These are phyloP conservation scores for Eucalyptus marginata DNA, from an alignment of 345 rosid genomes.

Conservation along the genomic window DNA sequence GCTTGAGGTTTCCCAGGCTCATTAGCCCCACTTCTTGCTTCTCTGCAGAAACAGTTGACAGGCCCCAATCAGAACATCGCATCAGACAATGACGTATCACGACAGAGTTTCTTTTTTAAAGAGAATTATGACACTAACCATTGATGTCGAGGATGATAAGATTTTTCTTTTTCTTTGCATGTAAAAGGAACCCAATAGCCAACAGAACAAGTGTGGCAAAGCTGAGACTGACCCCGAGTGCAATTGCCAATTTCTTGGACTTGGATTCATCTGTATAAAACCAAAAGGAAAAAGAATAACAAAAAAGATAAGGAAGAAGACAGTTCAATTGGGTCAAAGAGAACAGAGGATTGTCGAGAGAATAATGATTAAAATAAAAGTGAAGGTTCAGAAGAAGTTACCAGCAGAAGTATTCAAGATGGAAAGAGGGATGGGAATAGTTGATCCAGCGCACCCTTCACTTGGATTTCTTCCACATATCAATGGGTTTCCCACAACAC, in stretches of 20 bases:
- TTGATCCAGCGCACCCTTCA: slow-evolving; percentile 56
- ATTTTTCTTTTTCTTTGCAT: slow-evolving; percentile 28
- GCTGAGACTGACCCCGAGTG: slow-evolving; percentile 60
- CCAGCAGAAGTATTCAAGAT: slow-evolving; percentile 47
- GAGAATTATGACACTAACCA: slow-evolving; percentile 23
- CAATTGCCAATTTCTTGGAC: slow-evolving; percentile 54
- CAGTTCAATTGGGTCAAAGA: not conserved
- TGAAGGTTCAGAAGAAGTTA: not conserved
- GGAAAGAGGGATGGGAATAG: slow-evolving; percentile 33
- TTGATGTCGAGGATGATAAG: slow-evolving; percentile 25
- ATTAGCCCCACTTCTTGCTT: slow-evolving; percentile 56
- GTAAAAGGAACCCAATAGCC: slow-evolving; percentile 41
- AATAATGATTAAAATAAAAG: not conserved
- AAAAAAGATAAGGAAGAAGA: not conserved
- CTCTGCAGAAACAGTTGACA: slow-evolving; percentile 20
- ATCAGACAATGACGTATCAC: not conserved
- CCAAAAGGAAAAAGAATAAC: not conserved
- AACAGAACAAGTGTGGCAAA: slow-evolving; percentile 34
- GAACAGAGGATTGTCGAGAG: not conserved
- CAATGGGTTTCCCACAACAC: slow-evolving; percentile 74
- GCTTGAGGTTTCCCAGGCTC: slow-evolving; percentile 70
- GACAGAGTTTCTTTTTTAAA: not conserved
- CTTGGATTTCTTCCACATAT: slow-evolving; percentile 50
- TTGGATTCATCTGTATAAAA: slow-evolving; percentile 26
- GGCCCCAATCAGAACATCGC: not conserved